phyloP scores from a whole-genome alignment of 306 rosid genomes.

The Crotalaria pallida region DNA sequence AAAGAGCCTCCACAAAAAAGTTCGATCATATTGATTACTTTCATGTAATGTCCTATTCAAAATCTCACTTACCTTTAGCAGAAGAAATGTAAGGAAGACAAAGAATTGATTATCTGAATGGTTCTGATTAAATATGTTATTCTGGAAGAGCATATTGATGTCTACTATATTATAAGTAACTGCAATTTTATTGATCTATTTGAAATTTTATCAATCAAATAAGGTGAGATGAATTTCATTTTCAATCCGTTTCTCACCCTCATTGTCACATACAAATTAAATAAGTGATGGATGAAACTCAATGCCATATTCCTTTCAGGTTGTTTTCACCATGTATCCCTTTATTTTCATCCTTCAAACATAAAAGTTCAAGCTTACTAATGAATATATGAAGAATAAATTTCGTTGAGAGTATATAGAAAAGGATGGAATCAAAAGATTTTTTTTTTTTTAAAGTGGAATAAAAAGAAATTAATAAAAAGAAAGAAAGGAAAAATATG shows the following conservation, averaged over 20 bases:
- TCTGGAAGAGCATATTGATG: background rate
- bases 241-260: conserved; percentile 4
- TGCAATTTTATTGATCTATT: background rate
- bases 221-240: background rate
- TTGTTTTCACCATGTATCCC: background rate
- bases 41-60: background rate
- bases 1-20: background rate
- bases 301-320: background rate
- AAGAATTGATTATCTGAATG: background rate
- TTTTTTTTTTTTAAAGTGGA: too few relatives aligned
- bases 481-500: background rate
- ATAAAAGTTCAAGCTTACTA: background rate
- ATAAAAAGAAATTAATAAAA: background rate
- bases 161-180: background rate
- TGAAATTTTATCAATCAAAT: background rate
- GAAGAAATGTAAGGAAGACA: background rate
- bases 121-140: background rate
- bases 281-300: background rate
- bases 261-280: background rate
- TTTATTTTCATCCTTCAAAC: background rate
- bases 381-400: background rate
- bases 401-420: background rate
- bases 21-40: background rate
- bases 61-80: background rate
- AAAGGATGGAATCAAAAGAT: background rate